Conservation (phyloP, 495 filamentous ascomycete genomes). For the Aspergillus cavernicola region DNA sequence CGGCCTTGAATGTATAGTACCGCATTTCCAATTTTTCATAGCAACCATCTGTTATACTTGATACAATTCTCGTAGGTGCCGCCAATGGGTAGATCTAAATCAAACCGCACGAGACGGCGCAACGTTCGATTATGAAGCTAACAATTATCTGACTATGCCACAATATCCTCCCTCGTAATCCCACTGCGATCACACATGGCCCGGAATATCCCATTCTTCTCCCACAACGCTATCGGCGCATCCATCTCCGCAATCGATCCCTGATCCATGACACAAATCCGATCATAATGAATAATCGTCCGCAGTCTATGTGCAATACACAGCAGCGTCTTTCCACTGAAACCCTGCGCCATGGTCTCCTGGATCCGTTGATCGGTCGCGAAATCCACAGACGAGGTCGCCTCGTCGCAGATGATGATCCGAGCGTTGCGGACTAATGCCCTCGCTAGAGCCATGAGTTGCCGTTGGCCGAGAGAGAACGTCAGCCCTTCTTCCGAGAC, state of each 20-base stretch:
- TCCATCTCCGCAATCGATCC: constrained; percentile 84
- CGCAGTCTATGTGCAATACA: constrained; percentile 93
- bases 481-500: constrained; percentile 96
- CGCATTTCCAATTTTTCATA: constrained; percentile 4
- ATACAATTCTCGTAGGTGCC: neutral
- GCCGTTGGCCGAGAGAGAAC: constrained; percentile 93
- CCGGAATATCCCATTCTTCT: constrained; percentile 71
- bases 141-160: no score
- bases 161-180: constrained; percentile 67
- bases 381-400: constrained; percentile 88
- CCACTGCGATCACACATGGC: constrained; percentile 92
- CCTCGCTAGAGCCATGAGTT: constrained; percentile 90
- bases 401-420: constrained; percentile 96
- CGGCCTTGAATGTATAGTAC: constrained; percentile 7
- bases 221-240: constrained; percentile 67
- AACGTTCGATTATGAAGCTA: no score
- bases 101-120: no score
- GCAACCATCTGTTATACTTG: no score
- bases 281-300: constrained; percentile 91
- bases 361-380: constrained; percentile 97
- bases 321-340: constrained; percentile 82
- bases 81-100: no score
- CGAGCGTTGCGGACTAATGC: constrained; percentile 80
- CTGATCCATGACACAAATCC: constrained; percentile 93
- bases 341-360: constrained; percentile 78